A percentile compares a stretch with the other conserved stretches of the same genome.
These are phyloP conservation scores for Cornus suecica DNA, from an alignment of 148 eudicot species.

Conservation along the genomic window DNA sequence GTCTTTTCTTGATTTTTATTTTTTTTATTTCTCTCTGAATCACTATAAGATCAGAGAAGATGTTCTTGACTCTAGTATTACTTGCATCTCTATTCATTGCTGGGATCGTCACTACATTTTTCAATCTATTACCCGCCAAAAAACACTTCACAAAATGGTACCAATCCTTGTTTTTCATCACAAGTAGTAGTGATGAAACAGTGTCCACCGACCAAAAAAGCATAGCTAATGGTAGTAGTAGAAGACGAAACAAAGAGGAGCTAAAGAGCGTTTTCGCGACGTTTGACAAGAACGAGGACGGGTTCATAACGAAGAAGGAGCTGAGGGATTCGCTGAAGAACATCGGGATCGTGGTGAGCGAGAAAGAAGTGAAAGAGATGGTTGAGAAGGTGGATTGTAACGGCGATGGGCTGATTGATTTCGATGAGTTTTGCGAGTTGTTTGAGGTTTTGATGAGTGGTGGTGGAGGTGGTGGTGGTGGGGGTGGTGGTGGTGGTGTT, in stretches of 20 bases:
- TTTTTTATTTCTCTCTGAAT: not conserved
- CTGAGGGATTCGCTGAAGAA: constrained; percentile 54
- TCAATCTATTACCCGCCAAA: constrained; percentile 20
- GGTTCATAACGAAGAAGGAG: constrained; percentile 66
- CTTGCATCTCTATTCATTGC: constrained; percentile 29
- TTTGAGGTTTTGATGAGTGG: constrained; percentile 24
- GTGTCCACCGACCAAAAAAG: not conserved
- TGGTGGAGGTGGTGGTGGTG: not conserved
- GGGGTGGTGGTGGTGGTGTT: constrained; percentile 21
- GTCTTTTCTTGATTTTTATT: not conserved
- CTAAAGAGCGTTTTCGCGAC: constrained; percentile 52
- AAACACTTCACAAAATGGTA: constrained; percentile 23
- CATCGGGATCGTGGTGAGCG: constrained; percentile 44
- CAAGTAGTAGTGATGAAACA: not conserved
- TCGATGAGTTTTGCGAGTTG: constrained; percentile 59
- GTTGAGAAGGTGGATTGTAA: constrained; percentile 56
- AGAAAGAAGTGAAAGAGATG: constrained; percentile 49
- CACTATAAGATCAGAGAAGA: constrained; percentile 14
- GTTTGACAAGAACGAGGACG: constrained; percentile 82
- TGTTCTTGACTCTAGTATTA: constrained; percentile 15
- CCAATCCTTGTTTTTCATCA: constrained; percentile 1
- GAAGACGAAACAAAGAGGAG: constrained; percentile 12
- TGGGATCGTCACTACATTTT: constrained; percentile 24
- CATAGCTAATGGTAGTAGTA: not conserved
- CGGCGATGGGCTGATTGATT: constrained; percentile 66